These are phyloP conservation scores for Hondaea fermentalgiana DNA, from an alignment of 108 stramenopile species.

Conservation along the genomic window DNA sequence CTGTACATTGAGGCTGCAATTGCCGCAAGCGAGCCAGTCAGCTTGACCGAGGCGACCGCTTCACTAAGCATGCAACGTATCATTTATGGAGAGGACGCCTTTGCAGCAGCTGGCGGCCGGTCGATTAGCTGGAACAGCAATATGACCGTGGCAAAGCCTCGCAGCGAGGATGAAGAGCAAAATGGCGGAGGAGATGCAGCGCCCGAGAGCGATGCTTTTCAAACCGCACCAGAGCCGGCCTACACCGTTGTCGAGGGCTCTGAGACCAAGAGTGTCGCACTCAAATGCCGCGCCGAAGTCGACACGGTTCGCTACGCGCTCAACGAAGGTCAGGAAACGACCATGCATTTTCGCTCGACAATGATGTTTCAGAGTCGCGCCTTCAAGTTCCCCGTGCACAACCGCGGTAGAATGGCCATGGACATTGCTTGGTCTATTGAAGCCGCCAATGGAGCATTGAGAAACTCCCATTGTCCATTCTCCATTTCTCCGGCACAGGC, in stretches of 20 bases:
- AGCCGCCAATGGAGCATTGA: too few relatives aligned
- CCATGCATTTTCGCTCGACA: conserved; percentile 39
- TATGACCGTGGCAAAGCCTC: not conserved
- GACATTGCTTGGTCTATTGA: conserved; percentile 29
- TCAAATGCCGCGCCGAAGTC: conserved; percentile 35
- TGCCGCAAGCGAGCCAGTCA: not conserved
- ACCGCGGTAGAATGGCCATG: conserved; percentile 28
- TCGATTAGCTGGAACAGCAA: not conserved
- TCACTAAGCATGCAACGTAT: not conserved
- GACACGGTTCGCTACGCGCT: conserved; percentile 29
- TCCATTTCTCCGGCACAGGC: conserved; percentile 38
- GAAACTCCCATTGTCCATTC: conserved; percentile 41
- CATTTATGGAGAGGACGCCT: conserved; percentile 25
- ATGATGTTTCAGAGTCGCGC: conserved; percentile 45
- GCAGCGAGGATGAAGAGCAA: not conserved
- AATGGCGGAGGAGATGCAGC: too few relatives aligned
- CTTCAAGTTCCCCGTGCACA: conserved; percentile 30
- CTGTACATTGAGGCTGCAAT: conserved; percentile 35
- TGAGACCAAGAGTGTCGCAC: not conserved
- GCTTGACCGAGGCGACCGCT: conserved; percentile 14
- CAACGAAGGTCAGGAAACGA: conserved; percentile 28
- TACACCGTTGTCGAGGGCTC: not conserved
- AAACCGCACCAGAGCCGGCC: not conserved
- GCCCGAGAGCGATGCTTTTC: not conserved
- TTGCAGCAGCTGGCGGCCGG: not conserved